Evolutionary conservation across 2,329 filamentous ascomycete species (phyloP), one percentile per base, ranked within the genome.

Genomic region (Grosmannia serpens): DNA sequence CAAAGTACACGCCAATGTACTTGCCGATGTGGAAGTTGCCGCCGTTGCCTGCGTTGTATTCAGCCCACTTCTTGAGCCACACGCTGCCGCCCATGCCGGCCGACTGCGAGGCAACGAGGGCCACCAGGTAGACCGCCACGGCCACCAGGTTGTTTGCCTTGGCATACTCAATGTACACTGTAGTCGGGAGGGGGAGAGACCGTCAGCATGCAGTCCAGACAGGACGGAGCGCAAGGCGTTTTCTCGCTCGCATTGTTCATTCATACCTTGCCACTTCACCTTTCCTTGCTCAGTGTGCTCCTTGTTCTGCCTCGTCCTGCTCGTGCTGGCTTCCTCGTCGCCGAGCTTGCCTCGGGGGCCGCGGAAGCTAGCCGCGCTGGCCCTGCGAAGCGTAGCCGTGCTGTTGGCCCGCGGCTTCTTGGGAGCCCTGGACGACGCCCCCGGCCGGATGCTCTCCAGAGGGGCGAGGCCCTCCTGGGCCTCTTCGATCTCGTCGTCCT

Each of bases 1-100:
- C 90, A 73, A 99, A 94, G 74, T 99, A 99, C 63, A 99, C 84
- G 59, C 92, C 90, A 68, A 99, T 88, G 69, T 91, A 99, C 72
- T 89, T 95, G 65, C 87, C 91, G 60, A 95, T 82, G 44, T 91
- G 68, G 10, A 83, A 80, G 69, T 97, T 97, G 53, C 74, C 71
- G 54, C 86, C 84, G 60, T 77, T 74, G 41, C 77, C 67, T 65
- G 85, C 80, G 69, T 97, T 99, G 59, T 74, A 71, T 62, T 97
- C 89, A 15, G 94, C 83, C 94, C 94, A 99, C 60, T 84, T 76
- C 75, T 96, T 96, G 61, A 99, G 81, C 95, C 95, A 99, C 60
- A 95, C 82, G 64, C 85, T 95, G 61, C 88, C 89, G 62, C 83
- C 88, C 63, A 99, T 88, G 67, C 88, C 87, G 13, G 85, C 85